Evolutionary conservation across 129 eudicot genomes (phyloP), one percentile per base, ranked within the genome.

Genomic region (Saussurea involucrata): DNA sequence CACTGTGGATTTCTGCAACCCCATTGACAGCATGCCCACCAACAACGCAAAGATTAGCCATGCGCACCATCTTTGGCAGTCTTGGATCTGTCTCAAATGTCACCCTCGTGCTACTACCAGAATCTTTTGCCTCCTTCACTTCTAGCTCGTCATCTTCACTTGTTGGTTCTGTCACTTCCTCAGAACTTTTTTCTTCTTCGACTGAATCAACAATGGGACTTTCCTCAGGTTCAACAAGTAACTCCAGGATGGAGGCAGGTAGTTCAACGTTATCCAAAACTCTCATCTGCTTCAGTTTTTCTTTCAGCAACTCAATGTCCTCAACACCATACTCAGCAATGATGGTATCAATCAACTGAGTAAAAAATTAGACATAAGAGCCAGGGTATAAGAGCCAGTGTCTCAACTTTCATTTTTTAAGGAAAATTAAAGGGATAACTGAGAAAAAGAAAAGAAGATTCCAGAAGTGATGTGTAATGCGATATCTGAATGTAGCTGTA

Each of bases 11-110:
- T 83, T 90, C 94, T 36, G 98, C 96, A 81, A 92, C 98, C 53
- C 98, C 98, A 58, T 92, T 92, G 37, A 92, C 98, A 37, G 96
- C 88, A 85, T 90, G 96, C 28, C 98, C 98, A 27, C 90, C 88
- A 57, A 90, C 96, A 70, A 92, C 96, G 77, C 93, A 90, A 32
- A 92, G 78, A 82, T 92, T 92, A 73, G 98, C 98, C 98, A 92
- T 92, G 6, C 94, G 98, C 27, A 92, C 90, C 86, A 88, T 66
- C 83, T 88, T 77, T 44, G 92, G 90, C 44, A 68, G 85, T 11
- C 85, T 82, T 22, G 86, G 89, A 83, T 86, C 87, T 49, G 96
- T 87, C 40, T 83, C 81, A 81, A 88, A 84, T 44, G 75, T 69
- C 77, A 70, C 80, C 69, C 67, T 82, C 75, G 76, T 69, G 46